phyloP scores from a whole-genome alignment of 345 rosid species.

The Erysimum cheiranthoides region DNA sequence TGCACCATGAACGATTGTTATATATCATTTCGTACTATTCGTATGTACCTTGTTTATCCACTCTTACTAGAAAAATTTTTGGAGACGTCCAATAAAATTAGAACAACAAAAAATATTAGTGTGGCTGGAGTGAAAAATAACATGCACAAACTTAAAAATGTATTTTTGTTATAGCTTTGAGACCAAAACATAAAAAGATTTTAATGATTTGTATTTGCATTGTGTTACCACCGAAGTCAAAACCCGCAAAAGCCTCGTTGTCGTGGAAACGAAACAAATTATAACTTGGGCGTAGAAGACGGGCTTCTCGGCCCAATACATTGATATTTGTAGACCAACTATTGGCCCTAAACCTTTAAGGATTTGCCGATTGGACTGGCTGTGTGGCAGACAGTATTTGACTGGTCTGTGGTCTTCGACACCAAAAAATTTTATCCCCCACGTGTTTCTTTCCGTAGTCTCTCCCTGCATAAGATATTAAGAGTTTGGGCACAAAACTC shows the following conservation, averaged over 20 bases:
- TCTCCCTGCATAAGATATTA: not conserved
- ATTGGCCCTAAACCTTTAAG: not conserved
- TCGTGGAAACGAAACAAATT: not conserved
- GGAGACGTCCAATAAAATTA: not conserved
- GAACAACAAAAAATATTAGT: not conserved
- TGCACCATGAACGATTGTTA: conserved; percentile 23
- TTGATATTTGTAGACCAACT: not conserved
- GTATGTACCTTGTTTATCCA: not conserved
- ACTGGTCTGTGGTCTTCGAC: conserved; percentile 24
- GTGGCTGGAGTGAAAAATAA: not conserved
- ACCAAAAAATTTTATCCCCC: not conserved
- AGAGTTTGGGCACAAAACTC: not conserved
- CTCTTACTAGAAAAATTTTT: not conserved
- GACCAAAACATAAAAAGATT: not conserved
- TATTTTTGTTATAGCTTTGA: not conserved
- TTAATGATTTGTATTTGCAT: not conserved
- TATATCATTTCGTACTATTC: not conserved
- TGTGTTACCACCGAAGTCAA: too few relatives aligned
- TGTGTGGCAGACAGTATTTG: conserved; percentile 25
- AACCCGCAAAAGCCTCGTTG: not conserved
- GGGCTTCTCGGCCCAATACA: conserved; percentile 15
- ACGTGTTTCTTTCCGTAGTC: conserved; percentile 10
- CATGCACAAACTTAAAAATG: not conserved
- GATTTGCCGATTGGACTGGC: conserved; percentile 7
- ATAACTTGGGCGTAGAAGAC: not conserved